Evolutionary conservation across 805 yeast genomes (phyloP).

Genomic region (Kazachstania viticola): DNA sequence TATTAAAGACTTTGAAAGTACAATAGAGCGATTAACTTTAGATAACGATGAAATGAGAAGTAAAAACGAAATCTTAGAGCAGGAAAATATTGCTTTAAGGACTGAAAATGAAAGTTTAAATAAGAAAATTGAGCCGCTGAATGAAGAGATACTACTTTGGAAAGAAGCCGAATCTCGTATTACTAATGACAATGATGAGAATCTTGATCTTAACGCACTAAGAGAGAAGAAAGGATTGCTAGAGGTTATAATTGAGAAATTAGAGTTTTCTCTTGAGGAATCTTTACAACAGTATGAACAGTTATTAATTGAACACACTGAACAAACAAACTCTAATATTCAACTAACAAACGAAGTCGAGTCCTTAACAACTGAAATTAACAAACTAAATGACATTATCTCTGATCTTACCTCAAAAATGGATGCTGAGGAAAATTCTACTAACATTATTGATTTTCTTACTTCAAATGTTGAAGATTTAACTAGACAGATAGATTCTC

Average conservation of each 20-base stretch:
- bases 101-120: too few species aligned
- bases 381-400: constrained; percentile 9
- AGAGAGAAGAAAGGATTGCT: constrained; percentile 27
- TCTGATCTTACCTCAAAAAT: constrained; percentile 21
- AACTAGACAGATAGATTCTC: constrained; percentile 20
- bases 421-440: constrained; percentile 21
- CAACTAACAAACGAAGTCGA: background rate
- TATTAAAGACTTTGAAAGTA: too few species aligned
- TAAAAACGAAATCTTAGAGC: too few species aligned
- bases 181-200: too few species aligned
- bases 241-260: constrained; percentile 1
- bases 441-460: constrained; percentile 26
- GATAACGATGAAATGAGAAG: too few species aligned
- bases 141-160: too few species aligned
- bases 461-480: constrained; percentile 30
- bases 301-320: constrained; percentile 4
- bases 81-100: too few species aligned
- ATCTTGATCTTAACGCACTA: too few species aligned
- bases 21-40: too few species aligned
- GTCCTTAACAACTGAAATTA: constrained; percentile 4
- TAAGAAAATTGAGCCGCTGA: too few species aligned
- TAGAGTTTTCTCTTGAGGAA: constrained; percentile 5
- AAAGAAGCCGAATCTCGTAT: too few species aligned
- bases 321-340: constrained; percentile 3
- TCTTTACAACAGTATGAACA: constrained; percentile 4